Evolutionary conservation across 1,284 basidiomycete species (phyloP).

Genomic region (Puccinia horiana): DNA sequence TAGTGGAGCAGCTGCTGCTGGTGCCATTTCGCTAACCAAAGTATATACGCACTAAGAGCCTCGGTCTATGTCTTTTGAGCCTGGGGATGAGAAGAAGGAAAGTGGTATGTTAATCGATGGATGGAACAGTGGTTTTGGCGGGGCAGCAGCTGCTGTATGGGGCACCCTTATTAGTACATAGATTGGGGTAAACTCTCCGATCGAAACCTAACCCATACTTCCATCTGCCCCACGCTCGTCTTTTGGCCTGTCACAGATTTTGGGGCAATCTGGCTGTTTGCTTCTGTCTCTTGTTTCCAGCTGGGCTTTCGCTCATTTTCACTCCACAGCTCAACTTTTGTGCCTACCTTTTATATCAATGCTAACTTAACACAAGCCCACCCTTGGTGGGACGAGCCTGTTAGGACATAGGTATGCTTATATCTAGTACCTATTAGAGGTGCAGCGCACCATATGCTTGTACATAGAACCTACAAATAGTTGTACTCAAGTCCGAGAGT

Average conservation of each 20-base stretch:
- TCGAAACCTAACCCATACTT: neutral
- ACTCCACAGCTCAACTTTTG: no score
- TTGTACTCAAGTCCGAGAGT: no score
- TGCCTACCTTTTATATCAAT: no score
- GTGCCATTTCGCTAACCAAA: constrained; percentile 15
- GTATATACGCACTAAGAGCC: no score
- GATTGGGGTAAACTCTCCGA: neutral
- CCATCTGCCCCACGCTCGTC: no score
- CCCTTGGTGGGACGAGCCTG: no score
- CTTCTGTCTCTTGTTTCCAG: no score
- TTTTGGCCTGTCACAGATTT: neutral
- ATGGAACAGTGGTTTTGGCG: neutral
- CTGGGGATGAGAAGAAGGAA: neutral
- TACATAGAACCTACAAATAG: no score
- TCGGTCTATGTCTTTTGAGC: neutral
- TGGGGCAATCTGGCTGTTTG: neutral
- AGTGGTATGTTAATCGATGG: neutral
- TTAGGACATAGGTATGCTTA: neutral
- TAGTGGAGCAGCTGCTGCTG: constrained; percentile 35
- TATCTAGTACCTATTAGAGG: no score
- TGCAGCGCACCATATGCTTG: no score
- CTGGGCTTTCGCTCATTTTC: no score
- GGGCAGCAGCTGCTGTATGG: neutral
- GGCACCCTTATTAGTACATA: neutral
- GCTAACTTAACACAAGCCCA: no score